Base-by-base conservation (phyloP, 129 eudicot genomes). In the Deinandra increscens region DNA sequence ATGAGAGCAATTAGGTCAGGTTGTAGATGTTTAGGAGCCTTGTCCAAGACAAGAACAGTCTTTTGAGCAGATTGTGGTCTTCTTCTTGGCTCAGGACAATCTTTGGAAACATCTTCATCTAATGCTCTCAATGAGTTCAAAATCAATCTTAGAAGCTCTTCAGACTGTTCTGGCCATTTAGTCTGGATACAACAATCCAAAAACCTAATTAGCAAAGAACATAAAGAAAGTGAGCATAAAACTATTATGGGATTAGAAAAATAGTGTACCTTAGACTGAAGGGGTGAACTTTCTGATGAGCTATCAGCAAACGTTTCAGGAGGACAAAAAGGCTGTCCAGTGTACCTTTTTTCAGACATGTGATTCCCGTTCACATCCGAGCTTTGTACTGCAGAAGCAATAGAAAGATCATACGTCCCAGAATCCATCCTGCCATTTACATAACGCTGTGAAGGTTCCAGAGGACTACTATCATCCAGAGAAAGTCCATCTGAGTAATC, bases 101-200 rank as follows among this genome's bases (percentile, higher is more conserved):
- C 95, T 83, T 89, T 97, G 15, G 97, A 95, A 31, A 87, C 93
- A 22, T 88, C 95, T 66, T 90, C 93, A 80, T 94, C 99, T 63
- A 94, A 74, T 19, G 97, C 90, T 77, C 99, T 85, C 72, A 94
- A 79, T 13, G 99, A 94, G 79, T 94, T 94, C 75, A 94, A 97
- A 48, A 94, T 89, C 81, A 94, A 81, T 49, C 96, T 93, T 54
- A 94, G 80, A 49, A 94, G 90, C 83, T 94, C 99, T 84, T 94
- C 99, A 7, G 99, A 94, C 77, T 87, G 99, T 78, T 94, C 97
- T n/a, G 99, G 95, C 93, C 99, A 94, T 77, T 94, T 94, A 29
- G 87, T 71, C 97, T 94, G 62, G 20, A 74, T 53, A 66, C 44
- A 79, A 29, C 50, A 63, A 59, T 48, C 54, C 22, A 10, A 44